A percentile compares a stretch with the other conserved stretches of the same genome.
phyloP scores from a whole-genome alignment of 1,284 basidiomycete genomes.

The Pascua guehoae region DNA sequence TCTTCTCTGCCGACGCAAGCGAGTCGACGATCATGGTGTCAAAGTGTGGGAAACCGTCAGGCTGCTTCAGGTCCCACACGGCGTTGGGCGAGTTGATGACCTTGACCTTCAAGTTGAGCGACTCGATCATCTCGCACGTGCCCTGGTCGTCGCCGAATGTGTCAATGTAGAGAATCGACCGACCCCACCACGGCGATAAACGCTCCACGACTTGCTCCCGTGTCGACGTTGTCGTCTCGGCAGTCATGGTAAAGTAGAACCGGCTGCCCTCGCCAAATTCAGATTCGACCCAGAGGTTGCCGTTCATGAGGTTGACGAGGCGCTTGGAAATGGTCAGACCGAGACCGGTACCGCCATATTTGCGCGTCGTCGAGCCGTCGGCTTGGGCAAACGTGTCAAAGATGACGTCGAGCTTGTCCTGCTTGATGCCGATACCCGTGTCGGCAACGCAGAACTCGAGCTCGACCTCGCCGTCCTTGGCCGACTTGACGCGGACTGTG shows the following conservation, averaged over 20 bases:
- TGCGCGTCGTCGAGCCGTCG: constrained; percentile 89
- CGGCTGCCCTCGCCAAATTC: constrained; percentile 87
- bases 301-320: constrained; percentile 94
- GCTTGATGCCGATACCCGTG: constrained; percentile 98
- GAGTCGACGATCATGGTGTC: constrained; percentile 96
- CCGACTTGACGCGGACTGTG: constrained; percentile 65
- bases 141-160: constrained; percentile 73
- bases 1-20: constrained; percentile 71
- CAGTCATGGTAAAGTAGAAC: constrained; percentile 90
- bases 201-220: constrained; percentile 69
- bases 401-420: constrained; percentile 96
- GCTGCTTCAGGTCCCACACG: constrained; percentile 60
- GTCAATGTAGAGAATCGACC: constrained; percentile 79
- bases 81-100: constrained; percentile 73
- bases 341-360: constrained; percentile 96
- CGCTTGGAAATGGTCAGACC: constrained; percentile 95
- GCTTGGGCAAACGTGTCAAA: constrained; percentile 99
- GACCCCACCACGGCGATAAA: constrained; percentile 70
- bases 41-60: constrained; percentile 79
- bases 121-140: constrained; percentile 72
- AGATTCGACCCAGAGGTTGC: constrained; percentile 97
- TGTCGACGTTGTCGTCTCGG: constrained; percentile 51
- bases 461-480: constrained; percentile 74
- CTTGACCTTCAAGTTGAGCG: constrained; percentile 77
- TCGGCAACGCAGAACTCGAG: constrained; percentile 97